A percentile compares a stretch with the other conserved stretches of the same genome.
Conservation (phyloP, 163 green algal species). For the Chloromonas sp. region DNA sequence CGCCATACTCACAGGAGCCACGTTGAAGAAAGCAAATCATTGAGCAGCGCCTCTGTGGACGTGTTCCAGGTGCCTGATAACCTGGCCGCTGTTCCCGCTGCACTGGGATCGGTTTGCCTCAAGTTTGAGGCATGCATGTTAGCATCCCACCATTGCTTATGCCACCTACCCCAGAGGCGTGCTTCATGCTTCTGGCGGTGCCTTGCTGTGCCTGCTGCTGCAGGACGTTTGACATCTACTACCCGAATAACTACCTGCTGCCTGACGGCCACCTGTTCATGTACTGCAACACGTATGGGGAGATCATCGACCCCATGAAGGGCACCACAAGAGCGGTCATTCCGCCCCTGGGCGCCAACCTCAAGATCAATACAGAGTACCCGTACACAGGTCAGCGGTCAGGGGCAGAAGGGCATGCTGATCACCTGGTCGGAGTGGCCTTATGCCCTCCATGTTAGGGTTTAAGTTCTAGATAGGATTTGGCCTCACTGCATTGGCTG, state of each 20-base stretch:
- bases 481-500: neutral
- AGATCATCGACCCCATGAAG: constrained; percentile 15
- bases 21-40: no score
- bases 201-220: neutral
- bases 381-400: neutral
- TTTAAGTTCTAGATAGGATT: neutral
- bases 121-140: neutral
- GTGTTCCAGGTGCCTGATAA: no score
- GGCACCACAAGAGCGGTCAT: neutral
- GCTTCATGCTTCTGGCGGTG: neutral
- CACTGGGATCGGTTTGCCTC: neutral
- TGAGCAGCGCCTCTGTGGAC: no score
- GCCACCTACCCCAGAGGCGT: neutral
- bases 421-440: neutral
- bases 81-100: no score
- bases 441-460: neutral
- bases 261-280: constrained; percentile 20
- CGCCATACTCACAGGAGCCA: no score
- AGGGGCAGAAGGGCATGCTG: neutral
- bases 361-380: neutral
- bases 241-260: constrained; percentile 23
- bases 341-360: neutral
- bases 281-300: constrained; percentile 17
- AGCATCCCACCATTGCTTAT: neutral
- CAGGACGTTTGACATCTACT: constrained; percentile 7